A percentile compares a stretch with the other conserved stretches of the same genome.
Conservation (phyloP, 192 early-diverging fungal species). For the Podila clonocystis region DNA sequence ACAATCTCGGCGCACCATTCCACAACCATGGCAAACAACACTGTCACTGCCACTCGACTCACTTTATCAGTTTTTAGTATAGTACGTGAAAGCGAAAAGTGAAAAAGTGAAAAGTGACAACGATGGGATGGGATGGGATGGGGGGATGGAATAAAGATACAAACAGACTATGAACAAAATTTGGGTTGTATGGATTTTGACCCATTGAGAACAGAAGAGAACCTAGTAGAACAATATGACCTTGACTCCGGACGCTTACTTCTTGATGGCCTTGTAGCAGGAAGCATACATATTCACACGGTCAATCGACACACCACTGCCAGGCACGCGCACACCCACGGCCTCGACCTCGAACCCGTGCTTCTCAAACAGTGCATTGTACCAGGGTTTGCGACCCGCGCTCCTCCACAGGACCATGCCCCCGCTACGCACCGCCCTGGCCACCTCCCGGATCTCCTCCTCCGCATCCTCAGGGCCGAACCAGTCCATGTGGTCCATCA, state of each 20-base stretch:
- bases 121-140: no score
- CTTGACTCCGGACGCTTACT: slow-evolving; percentile 9
- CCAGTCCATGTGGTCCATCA: slow-evolving; percentile 95
- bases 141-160: no score
- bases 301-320: slow-evolving; percentile 71
- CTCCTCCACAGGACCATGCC: slow-evolving; percentile 85
- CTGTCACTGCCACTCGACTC: no score
- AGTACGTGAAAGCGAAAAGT: no score
- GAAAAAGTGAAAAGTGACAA: no score
- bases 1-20: no score
- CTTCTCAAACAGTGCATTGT: slow-evolving; percentile 77
- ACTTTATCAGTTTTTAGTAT: no score
- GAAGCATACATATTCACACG: slow-evolving; percentile 90
- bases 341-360: slow-evolving; percentile 75
- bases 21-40: no score
- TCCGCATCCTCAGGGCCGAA: slow-evolving; percentile 74
- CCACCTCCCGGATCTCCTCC: slow-evolving; percentile 73
- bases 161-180: no score
- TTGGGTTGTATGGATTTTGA: no score
- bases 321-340: slow-evolving; percentile 73
- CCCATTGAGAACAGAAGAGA: neutral
- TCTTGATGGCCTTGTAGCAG: slow-evolving; percentile 66
- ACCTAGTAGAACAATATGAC: neutral
- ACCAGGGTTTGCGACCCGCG: slow-evolving; percentile 86
- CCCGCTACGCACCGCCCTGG: slow-evolving; percentile 63